Conservation (phyloP, 1,284 basidiomycete species). For the Limonomyces culmigenus region DNA sequence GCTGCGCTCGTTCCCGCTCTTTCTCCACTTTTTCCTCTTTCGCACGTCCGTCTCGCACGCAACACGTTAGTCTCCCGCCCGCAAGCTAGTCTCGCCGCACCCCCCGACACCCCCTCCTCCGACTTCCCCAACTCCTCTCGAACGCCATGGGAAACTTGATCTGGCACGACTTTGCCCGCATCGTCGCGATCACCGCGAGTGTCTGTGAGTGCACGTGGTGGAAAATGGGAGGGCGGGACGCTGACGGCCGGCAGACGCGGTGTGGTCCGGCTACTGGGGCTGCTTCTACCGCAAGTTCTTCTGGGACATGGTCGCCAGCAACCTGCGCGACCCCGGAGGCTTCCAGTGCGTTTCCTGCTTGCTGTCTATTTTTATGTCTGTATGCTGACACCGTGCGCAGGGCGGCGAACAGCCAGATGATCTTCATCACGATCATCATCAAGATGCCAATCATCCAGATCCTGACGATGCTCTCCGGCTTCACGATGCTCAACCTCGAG, state of each 20-base stretch:
- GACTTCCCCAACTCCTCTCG: neutral
- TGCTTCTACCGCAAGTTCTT: slow-evolving; percentile 81
- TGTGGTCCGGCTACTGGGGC: slow-evolving; percentile 68
- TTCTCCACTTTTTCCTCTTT: slow-evolving; percentile 14
- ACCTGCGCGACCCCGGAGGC: slow-evolving; percentile 57
- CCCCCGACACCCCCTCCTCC: neutral
- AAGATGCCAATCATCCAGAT: slow-evolving; percentile 58
- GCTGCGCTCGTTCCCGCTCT: slow-evolving; percentile 31
- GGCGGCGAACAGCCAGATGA: slow-evolving; percentile 38
- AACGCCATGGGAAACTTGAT: slow-evolving; percentile 61
- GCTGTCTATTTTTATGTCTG: neutral
- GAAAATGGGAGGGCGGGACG: too few species aligned
- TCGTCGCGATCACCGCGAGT: slow-evolving; percentile 53
- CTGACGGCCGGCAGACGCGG: slow-evolving; percentile 39
- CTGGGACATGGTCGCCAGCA: slow-evolving; percentile 69
- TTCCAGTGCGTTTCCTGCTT: slow-evolving; percentile 42
- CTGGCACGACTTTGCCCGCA: slow-evolving; percentile 68
- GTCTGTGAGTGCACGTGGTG: slow-evolving; percentile 63
- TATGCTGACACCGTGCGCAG: slow-evolving; percentile 19
- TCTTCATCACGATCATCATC: slow-evolving; percentile 61
- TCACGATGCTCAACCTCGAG: slow-evolving; percentile 47
- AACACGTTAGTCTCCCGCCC: too few species aligned
- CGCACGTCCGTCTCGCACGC: too few species aligned
- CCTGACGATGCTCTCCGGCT: slow-evolving; percentile 38
- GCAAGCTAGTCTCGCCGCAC: slow-evolving; percentile 9